Evolutionary conservation across 805 yeast genomes (phyloP).

Genomic region (Ogataea chonburiensis): DNA sequence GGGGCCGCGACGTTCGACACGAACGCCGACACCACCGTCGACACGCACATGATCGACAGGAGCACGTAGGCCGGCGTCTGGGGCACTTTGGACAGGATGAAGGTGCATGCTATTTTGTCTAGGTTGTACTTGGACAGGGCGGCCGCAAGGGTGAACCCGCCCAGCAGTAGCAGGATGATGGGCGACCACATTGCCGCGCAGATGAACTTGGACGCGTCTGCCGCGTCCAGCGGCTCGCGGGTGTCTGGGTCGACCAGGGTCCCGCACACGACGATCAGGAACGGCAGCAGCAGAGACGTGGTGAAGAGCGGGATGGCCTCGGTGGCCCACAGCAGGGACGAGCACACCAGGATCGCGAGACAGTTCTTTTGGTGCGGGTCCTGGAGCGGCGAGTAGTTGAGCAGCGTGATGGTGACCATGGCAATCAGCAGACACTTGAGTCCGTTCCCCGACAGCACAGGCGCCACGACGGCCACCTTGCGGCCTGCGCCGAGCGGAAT

Average conservation of each 20-base stretch:
- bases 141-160: slow-evolving; percentile 95
- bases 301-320: slow-evolving; percentile 91
- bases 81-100: slow-evolving; percentile 79
- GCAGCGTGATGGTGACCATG: slow-evolving; percentile 46
- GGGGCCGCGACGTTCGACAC: slow-evolving; percentile 98
- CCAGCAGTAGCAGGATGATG: slow-evolving; percentile 82
- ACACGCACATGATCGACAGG: slow-evolving; percentile 79
- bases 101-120: slow-evolving; percentile 82
- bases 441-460: slow-evolving; percentile 38
- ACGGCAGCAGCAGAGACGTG: slow-evolving; percentile 81
- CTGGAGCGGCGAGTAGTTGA: slow-evolving; percentile 57
- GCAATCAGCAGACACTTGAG: slow-evolving; percentile 49
- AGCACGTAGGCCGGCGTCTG: slow-evolving; percentile 77
- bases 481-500: slow-evolving; percentile 32
- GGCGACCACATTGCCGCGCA: slow-evolving; percentile 94
- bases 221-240: slow-evolving; percentile 53
- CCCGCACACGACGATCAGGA: slow-evolving; percentile 69
- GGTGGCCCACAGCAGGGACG: slow-evolving; percentile 93
- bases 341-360: slow-evolving; percentile 75
- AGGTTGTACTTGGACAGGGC: slow-evolving; percentile 88
- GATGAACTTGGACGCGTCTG: slow-evolving; percentile 74
- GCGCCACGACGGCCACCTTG: slow-evolving; percentile 33
- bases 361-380: slow-evolving; percentile 71
- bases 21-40: slow-evolving; percentile 89
- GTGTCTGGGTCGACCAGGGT: slow-evolving; percentile 60